These are phyloP conservation scores for Phytophthora quininea DNA, from an alignment of 352 stramenopile genomes.

Conservation along the genomic window DNA sequence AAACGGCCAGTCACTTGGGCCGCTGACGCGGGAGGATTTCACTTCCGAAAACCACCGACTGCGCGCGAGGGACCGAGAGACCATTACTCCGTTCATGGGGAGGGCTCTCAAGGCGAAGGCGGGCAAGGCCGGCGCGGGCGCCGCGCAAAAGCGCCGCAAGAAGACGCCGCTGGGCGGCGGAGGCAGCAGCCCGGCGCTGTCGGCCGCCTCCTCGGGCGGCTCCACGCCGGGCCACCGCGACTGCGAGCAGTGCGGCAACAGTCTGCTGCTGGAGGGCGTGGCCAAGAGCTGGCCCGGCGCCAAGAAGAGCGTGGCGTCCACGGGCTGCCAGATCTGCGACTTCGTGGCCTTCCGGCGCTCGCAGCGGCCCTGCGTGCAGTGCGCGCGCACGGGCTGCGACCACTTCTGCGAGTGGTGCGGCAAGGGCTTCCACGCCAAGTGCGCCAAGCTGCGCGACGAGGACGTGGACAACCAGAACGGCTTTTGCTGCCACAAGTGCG, in stretches of 20 bases:
- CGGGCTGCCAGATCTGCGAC: conserved; percentile 82
- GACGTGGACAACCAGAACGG: conserved; percentile 58
- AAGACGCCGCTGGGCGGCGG: conserved; percentile 22
- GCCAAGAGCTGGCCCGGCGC: conserved; percentile 43
- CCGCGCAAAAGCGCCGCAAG: conserved; percentile 40
- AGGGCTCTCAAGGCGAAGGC: conserved; percentile 40
- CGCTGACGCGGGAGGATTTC: conserved; percentile 31
- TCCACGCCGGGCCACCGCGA: conserved; percentile 53
- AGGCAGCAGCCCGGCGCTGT: conserved; percentile 32
- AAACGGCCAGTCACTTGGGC: not conserved
- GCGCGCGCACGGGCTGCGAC: conserved; percentile 62
- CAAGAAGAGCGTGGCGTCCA: conserved; percentile 57
- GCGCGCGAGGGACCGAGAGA: conserved; percentile 10
- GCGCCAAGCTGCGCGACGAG: conserved; percentile 55
- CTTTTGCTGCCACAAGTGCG: conserved; percentile 80
- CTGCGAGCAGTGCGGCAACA: conserved; percentile 60
- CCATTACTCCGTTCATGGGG: conserved; percentile 43
- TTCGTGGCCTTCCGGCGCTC: conserved; percentile 77
- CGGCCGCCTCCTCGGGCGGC: conserved; percentile 32
- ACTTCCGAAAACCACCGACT: conserved; percentile 37
- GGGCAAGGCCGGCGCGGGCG: conserved; percentile 16
- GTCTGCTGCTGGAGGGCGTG: conserved; percentile 45
- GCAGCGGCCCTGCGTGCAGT: conserved; percentile 72
- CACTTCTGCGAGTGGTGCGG: conserved; percentile 89
- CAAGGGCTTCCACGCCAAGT: conserved; percentile 80